These are phyloP conservation scores for Hirschioporus abietinus DNA, from an alignment of 768 basidiomycete species.

Conservation along the genomic window DNA sequence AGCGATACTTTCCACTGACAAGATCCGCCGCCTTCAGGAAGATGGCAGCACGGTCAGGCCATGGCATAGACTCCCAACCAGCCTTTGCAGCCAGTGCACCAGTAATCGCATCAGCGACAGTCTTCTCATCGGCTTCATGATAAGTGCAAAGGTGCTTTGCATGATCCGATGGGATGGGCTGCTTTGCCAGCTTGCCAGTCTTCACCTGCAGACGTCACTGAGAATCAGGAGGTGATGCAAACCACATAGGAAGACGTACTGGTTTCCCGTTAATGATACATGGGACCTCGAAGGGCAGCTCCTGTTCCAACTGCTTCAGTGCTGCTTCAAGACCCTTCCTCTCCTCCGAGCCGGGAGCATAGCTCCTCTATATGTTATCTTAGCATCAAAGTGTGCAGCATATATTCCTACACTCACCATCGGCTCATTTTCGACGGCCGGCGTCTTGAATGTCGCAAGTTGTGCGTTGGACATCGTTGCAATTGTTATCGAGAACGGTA, in stretches of 20 bases:
- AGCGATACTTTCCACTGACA: slow-evolving; percentile 91
- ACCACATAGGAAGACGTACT: slow-evolving; percentile 37
- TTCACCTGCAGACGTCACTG: slow-evolving; percentile 47
- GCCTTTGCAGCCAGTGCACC: slow-evolving; percentile 82
- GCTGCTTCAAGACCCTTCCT: slow-evolving; percentile 68
- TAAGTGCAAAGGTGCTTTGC: slow-evolving; percentile 76
- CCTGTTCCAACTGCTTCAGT: slow-evolving; percentile 71
- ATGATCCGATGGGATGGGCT: slow-evolving; percentile 84
- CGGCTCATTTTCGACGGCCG: slow-evolving; percentile 86
- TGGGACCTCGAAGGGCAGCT: slow-evolving; percentile 88
- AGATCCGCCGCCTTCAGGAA: slow-evolving; percentile 98
- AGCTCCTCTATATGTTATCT: slow-evolving; percentile 48
- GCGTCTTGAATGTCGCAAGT: slow-evolving; percentile 83
- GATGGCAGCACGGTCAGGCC: slow-evolving; percentile 96
- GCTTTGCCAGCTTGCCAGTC: slow-evolving; percentile 74
- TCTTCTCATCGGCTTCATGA: slow-evolving; percentile 79
- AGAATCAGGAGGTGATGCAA: neutral
- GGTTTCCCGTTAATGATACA: slow-evolving; percentile 87
- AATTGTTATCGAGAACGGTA: slow-evolving; percentile 21
- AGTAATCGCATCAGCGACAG: slow-evolving; percentile 74
- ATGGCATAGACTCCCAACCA: slow-evolving; percentile 92
- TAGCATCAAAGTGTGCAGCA: slow-evolving; percentile 5
- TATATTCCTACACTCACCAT: slow-evolving; percentile 52
- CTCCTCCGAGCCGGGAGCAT: slow-evolving; percentile 76
- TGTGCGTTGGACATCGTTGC: slow-evolving; percentile 59